These are phyloP conservation scores for Fusarium succisae DNA, from an alignment of 2,329 filamentous ascomycete genomes.

Conservation along the genomic window DNA sequence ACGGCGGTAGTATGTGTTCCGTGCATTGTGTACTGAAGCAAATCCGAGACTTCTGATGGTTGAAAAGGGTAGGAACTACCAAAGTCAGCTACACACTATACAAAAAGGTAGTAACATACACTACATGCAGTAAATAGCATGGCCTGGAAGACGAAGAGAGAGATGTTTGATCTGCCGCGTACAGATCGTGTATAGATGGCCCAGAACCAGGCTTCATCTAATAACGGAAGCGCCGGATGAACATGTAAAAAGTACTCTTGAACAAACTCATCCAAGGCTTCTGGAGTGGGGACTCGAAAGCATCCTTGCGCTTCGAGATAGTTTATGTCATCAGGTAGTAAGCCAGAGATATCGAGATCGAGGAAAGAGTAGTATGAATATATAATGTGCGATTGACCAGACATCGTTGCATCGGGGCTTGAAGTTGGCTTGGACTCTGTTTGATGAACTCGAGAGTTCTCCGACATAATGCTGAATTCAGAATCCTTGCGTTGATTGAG, in stretches of 20 bases:
- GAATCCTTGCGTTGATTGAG: not conserved
- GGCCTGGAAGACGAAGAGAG: conserved; percentile 21
- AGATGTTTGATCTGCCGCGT: not conserved
- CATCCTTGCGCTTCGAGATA: conserved; percentile 23
- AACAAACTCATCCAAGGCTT: conserved; percentile 2
- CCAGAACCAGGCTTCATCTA: conserved; percentile 14
- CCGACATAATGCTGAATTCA: not conserved
- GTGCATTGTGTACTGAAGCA: conserved; percentile 5
- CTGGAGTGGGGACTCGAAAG: conserved; percentile 15
- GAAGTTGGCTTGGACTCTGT: not conserved
- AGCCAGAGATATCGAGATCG: conserved; percentile 6
- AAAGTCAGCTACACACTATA: not conserved
- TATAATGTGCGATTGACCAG: conserved; percentile 11
- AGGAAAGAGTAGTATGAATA: conserved; percentile 23
- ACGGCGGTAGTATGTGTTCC: conserved; percentile 22
- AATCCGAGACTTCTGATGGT: conserved; percentile 16
- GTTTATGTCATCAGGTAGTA: conserved; percentile 12
- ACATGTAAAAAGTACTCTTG: not conserved
- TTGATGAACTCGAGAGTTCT: not conserved
- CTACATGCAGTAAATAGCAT: conserved; percentile 27
- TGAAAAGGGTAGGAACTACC: conserved; percentile 6
- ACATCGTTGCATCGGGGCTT: not conserved
- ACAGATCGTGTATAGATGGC: not conserved
- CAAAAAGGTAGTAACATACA: not conserved
- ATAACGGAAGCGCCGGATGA: not conserved